Conservation (phyloP, 805 yeast genomes). For the Candida morakotiae region DNA sequence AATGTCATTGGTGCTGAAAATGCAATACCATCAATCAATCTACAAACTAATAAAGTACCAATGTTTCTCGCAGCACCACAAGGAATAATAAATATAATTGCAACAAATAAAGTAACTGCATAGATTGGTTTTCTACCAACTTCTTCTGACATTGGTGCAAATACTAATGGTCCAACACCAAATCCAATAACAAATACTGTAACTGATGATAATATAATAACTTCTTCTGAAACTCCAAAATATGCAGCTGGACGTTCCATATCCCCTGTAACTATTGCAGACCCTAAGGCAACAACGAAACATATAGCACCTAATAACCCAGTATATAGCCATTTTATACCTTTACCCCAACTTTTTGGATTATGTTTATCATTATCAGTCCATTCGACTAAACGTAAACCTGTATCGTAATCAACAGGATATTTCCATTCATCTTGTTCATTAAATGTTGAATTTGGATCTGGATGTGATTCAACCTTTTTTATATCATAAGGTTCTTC, state of each 20-base stretch:
- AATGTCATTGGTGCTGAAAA: conserved; percentile 53
- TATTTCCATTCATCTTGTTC: conserved; percentile 55
- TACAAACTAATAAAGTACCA: conserved; percentile 49
- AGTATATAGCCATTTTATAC: conserved; percentile 74
- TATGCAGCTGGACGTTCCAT: conserved; percentile 47
- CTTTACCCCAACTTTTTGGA: conserved; percentile 45
- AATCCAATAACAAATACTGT: conserved; percentile 60
- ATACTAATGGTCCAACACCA: conserved; percentile 60
- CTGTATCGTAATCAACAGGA: conserved; percentile 51
- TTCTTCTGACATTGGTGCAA: conserved; percentile 65
- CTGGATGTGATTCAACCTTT: conserved; percentile 26
- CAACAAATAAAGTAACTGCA: conserved; percentile 45
- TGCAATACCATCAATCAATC: conserved; percentile 45
- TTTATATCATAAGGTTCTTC: conserved; percentile 52
- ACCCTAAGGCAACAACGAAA: conserved; percentile 77
- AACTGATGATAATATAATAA: conserved; percentile 50
- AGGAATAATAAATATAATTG: conserved; percentile 56
- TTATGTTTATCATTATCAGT: conserved; percentile 44
- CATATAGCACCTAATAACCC: conserved; percentile 89
- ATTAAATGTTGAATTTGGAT: conserved; percentile 22
- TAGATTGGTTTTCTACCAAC: conserved; percentile 54
- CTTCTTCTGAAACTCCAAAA: conserved; percentile 53
- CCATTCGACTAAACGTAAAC: conserved; percentile 54
- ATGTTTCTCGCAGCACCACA: conserved; percentile 61
- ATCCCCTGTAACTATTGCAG: conserved; percentile 64